These are phyloP conservation scores for Leucaena leucocephala DNA, from an alignment of 306 rosid genomes.

Conservation along the genomic window DNA sequence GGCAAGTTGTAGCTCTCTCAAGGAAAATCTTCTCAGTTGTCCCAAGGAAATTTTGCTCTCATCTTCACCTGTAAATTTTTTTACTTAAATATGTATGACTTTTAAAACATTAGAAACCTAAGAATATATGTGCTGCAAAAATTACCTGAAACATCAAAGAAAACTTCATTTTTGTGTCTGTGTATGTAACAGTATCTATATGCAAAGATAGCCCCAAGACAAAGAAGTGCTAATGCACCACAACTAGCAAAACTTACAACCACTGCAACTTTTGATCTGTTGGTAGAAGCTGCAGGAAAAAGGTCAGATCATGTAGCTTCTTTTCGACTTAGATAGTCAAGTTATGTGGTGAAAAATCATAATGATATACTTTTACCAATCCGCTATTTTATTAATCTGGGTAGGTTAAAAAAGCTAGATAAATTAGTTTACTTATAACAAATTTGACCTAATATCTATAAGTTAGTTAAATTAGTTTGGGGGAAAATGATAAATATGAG, in stretches of 20 bases:
- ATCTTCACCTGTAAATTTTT: constrained; percentile 67
- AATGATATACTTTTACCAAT: too few species aligned
- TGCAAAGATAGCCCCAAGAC: constrained; percentile 61
- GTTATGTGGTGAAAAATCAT: neutral
- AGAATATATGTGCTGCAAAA: constrained; percentile 29
- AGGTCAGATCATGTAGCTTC: constrained; percentile 26
- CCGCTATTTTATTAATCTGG: too few species aligned
- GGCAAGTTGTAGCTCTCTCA: constrained; percentile 86
- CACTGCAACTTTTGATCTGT: constrained; percentile 53
- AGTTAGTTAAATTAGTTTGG: too few species aligned
- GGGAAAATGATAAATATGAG: too few species aligned
- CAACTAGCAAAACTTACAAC: constrained; percentile 62
- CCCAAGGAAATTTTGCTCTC: constrained; percentile 66
- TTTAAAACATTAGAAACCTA: neutral
- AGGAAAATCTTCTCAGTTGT: constrained; percentile 81
- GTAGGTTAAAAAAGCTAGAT: too few species aligned
- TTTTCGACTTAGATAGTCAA: constrained; percentile 15
- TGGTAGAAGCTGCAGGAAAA: constrained; percentile 60
- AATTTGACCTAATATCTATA: too few species aligned
- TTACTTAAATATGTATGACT: neutral
- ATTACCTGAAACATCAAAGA: constrained; percentile 81
- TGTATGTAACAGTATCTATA: constrained; percentile 49
- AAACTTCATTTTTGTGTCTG: constrained; percentile 51
- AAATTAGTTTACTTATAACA: too few species aligned
- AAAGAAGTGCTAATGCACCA: constrained; percentile 64